Evolutionary conservation across 306 rosid species (phyloP), one percentile per base, ranked within the genome.

Genomic region (Sophora flavescens): DNA sequence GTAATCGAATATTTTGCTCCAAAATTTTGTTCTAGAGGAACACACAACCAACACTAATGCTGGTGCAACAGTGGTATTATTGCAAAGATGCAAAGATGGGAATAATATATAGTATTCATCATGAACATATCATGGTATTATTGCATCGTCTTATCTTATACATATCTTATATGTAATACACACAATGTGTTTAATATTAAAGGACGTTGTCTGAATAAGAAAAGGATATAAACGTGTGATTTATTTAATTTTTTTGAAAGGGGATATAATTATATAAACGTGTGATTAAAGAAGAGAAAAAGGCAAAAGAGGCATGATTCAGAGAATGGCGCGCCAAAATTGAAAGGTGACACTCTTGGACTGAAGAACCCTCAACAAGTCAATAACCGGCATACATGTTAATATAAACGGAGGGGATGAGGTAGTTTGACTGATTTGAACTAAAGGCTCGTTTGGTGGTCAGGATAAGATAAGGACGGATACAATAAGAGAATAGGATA

Each of bases 11-110:
- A 61, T 60, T 75, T 60, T 47, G 30, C 8, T 7, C 26, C 6
- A 41, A 61, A 50, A 5, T 48, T 68, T 14, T 33, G 66, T 6
- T 66, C 63, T 6, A 36, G 65, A 71, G 53, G 16, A 68, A 36
- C 64, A 69, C 54, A 18, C 45, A 39, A 72, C 72, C 44, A 14
- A 33, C 42, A 47, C 53, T 32, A 66, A 51, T 58, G 16, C 38
- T 3, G 36, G 54, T 57, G 74, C 68, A 72, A 62, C 64, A 63
- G 33, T 68, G 88, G 91, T 81, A n/a, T 77, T 72, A 74, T 50
- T 59, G n/a, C n/a, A n/a, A 72, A 69, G 45, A 53, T 50, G 35
- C 33, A 63, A 62, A 62, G 5, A 61, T 42, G 30, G 5, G 47
- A 69, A 69, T 69, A 76, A 38, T 70, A 53, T 59, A 78, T 62